Base-by-base conservation (phyloP, 176 grass and related monocot genomes). In the Carex myosuroides region DNA sequence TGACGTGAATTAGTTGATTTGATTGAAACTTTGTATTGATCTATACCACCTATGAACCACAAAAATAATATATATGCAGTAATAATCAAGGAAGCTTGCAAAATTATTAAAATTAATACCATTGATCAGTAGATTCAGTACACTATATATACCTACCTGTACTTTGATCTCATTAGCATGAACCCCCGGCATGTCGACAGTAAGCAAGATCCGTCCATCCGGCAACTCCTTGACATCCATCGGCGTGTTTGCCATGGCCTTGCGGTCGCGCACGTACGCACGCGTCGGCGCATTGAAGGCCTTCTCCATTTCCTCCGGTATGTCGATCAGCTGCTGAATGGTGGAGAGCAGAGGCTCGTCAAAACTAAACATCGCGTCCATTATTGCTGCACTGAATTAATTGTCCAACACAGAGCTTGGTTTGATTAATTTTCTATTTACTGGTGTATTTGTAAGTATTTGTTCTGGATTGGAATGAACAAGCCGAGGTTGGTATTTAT, bases 151-250 rank as follows among this genome's bases (percentile, higher is more conserved):
- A 46, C 17, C 81, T 89, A 81, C 79, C 86, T 90, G 79, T 66
- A 93, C 89, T 76, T 33, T 85, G 65, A 93, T 70, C 57, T 93
- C 89, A 24, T 83, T 83, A 6, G 66, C 72, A 80, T 56, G 72
- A 76, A 91, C 78, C 1, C 88, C 91, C 9, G 91, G 89, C 89
- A 90, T 89, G 78, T 84, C 89, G 4, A 93, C 81, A 33, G 90
- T 64, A 8, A 97, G 84, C 6, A 87, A 74, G 66, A 89, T 65
- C 33, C 64, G 26, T 7, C 87, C 73, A n/a, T 86, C 88, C 1
- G 89, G 91, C 3, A 93, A 62, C 86, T 97, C 89, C 89, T 91
- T 87, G 59, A 90, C 79, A 64, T 93, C 91, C 80, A 90, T 89
- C 3, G 91, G 91, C 1, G 91, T 93, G 91, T 86, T 90, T 3